Base-by-base conservation (phyloP, 2,329 filamentous ascomycete genomes). In the Gliomastix tumulicola region DNA sequence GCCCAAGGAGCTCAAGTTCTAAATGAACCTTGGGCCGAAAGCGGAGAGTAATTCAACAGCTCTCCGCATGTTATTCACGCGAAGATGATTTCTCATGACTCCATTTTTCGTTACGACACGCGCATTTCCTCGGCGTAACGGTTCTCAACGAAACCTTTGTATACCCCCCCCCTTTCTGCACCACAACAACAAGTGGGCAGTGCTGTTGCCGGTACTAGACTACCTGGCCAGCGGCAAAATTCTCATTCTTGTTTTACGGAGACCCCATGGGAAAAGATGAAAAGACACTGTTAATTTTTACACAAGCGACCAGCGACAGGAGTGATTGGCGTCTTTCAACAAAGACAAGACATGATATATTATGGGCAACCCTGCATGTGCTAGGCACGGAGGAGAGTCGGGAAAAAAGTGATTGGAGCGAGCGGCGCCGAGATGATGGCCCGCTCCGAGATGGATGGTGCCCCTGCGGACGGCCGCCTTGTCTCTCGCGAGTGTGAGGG, bases 1-100 rank as follows among this genome's bases (percentile, higher is more conserved):
- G 80, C 90, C 92, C 59, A 96, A 95, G 86, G 56, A 74, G 51
- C 86, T 98, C 59, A 89, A 85, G 70, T 84, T 87, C 69, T 97
- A 95, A 79, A 63, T 44, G 35, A 30, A n/a, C 35, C 38, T n/a
- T n/a, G n/a, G 19, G 28, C 32, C 19, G 19, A 42, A 37, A 34
- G 37, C 41, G 53, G 48, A 55, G 56, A 59, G 56, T 49, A 23
- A 60, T 65, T 65, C 61, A 65, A 65, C 61, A 63, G 47, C 50
- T 56, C 52, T 57, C 49, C 50, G 46, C 49, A 47, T 44, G 49
- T 49, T 47, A 46, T 44, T 50, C 34, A 42, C 38, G 41, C 49
- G 50, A 49, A 50, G 51, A 53, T 49, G 50, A 59, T 56, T 54
- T 59, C 52, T 61, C 55, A 55, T 53, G 52, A 53, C 51, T 55